These are phyloP conservation scores for Neofusicoccum laricinum DNA, from an alignment of 2,329 filamentous ascomycete genomes.

Conservation along the genomic window DNA sequence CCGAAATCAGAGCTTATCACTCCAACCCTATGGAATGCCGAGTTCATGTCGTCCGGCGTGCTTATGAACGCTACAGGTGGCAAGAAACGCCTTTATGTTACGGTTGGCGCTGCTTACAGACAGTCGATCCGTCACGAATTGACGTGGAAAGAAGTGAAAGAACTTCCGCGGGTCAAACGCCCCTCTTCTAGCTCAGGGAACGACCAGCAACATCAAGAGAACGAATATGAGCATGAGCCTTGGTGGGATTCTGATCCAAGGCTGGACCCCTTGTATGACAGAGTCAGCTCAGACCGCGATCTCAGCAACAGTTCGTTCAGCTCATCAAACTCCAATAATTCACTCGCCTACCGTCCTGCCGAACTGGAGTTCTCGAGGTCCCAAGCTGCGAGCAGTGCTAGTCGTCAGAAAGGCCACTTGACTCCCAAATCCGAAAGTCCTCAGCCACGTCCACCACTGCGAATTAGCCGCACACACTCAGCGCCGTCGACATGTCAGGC, in stretches of 20 bases:
- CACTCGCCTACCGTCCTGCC: conserved; percentile 16
- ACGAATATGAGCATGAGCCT: conserved; percentile 58
- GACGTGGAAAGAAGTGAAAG: conserved; percentile 65
- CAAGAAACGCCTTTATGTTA: conserved; percentile 67
- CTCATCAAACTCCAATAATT: conserved; percentile 21
- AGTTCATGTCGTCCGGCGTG: conserved; percentile 67
- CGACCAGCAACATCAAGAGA: conserved; percentile 24
- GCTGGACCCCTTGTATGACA: conserved; percentile 56
- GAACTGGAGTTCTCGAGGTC: background rate
- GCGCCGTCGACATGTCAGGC: conserved; percentile 22
- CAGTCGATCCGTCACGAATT: conserved; percentile 52
- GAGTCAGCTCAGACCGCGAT: conserved; percentile 36
- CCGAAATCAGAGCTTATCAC: conserved; percentile 70
- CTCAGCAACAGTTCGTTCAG: conserved; percentile 22
- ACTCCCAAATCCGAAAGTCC: conserved; percentile 35
- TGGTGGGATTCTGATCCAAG: conserved; percentile 67
- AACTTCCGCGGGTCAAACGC: conserved; percentile 56
- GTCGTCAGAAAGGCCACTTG: conserved; percentile 29
- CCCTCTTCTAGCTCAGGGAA: conserved; percentile 28
- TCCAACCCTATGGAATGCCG: conserved; percentile 66
- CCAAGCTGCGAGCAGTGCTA: conserved; percentile 27
- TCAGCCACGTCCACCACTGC: conserved; percentile 24
- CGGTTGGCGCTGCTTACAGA: conserved; percentile 70
- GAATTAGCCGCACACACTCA: conserved; percentile 28
- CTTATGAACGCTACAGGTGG: conserved; percentile 65